Evolutionary conservation across 768 basidiomycete species (phyloP), one percentile per base, ranked within the genome.

Genomic region (Amanita rimosa): DNA sequence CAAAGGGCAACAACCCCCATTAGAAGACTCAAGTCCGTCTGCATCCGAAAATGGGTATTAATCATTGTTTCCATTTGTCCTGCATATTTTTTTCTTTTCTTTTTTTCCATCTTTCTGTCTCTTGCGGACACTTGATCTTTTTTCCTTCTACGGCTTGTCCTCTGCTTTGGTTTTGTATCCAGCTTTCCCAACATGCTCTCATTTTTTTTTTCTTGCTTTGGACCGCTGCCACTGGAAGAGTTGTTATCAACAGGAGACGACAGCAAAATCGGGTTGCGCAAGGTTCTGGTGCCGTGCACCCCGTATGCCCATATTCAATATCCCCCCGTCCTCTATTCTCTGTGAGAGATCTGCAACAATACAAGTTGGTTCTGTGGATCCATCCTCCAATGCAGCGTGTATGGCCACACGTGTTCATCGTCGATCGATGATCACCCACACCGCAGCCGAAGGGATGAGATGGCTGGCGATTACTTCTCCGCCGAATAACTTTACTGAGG

Each of bases 21-120:
- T 72, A 45, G 83, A 81, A 59, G 78, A 77, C 55, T 83, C 82
- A 6, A 81, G 66, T 56, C 70, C 75, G 13, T 69, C 74, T 5
- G 66, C 72, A 17, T 73, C 76, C 46, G 74, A 76, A 57, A 65
- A 66, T 37, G 72, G 69, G 42, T 73, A 65, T 59, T 73, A 64
- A 72, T 55, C 50, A 60, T 56, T 38, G 58, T 55, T 58, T 60
- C 53, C 55, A 55, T 54, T 50, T 46, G 48, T 54, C 50, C 43
- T 26, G 49, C 58, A 58, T 54, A 49, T 55, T 49, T 49, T 54
- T 53, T 50, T 54, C 50, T 54, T 53, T 45, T 50, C 29, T 29
- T 29, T 58, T 49, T 63, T 63, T 7, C 21, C 9, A 7, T 62
- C 63, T 55, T 60, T 58, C 59, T 63, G 55, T 53, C 51, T 44